Percentiles rank a stretch among this genome's conserved stretches.
Evolutionary conservation across 2,329 filamentous ascomycete species (phyloP).

Genomic region (Calonectria henricotiae): DNA sequence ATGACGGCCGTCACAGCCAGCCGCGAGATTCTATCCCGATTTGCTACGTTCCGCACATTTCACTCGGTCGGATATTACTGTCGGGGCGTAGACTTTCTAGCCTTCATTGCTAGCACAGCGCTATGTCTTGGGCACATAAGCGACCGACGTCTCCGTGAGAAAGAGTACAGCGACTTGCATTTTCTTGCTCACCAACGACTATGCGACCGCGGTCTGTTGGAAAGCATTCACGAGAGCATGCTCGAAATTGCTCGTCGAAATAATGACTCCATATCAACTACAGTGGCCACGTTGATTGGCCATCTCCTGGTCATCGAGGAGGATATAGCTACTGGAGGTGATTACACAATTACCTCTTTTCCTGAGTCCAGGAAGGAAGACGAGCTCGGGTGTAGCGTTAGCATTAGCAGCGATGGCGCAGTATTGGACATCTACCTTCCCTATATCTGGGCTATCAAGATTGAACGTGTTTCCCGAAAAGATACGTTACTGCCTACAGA

Average conservation of each 20-base stretch:
- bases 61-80: slow-evolving; percentile 61
- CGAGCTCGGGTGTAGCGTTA: slow-evolving; percentile 46
- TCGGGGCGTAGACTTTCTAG: slow-evolving; percentile 67
- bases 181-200: slow-evolving; percentile 62
- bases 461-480: slow-evolving; percentile 43
- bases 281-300: slow-evolving; percentile 60
- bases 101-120: slow-evolving; percentile 66
- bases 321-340: slow-evolving; percentile 52
- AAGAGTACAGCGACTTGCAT: slow-evolving; percentile 41
- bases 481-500: not conserved
- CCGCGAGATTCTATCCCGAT: slow-evolving; percentile 67
- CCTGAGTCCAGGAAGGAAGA: slow-evolving; percentile 39
- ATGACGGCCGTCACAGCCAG: slow-evolving; percentile 64
- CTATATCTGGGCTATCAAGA: slow-evolving; percentile 61
- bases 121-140: slow-evolving; percentile 65
- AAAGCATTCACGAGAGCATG: slow-evolving; percentile 58
- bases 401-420: slow-evolving; percentile 23
- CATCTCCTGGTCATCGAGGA: slow-evolving; percentile 63
- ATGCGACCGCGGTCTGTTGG: slow-evolving; percentile 61
- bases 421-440: slow-evolving; percentile 61
- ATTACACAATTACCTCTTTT: slow-evolving; percentile 47
- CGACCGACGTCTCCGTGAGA: slow-evolving; percentile 44
- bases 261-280: slow-evolving; percentile 59
- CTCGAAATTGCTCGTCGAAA: slow-evolving; percentile 55
- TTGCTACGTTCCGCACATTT: slow-evolving; percentile 62